Base-by-base conservation (phyloP, 2,329 filamentous ascomycete species). In the Intubia oerlemansii region DNA sequence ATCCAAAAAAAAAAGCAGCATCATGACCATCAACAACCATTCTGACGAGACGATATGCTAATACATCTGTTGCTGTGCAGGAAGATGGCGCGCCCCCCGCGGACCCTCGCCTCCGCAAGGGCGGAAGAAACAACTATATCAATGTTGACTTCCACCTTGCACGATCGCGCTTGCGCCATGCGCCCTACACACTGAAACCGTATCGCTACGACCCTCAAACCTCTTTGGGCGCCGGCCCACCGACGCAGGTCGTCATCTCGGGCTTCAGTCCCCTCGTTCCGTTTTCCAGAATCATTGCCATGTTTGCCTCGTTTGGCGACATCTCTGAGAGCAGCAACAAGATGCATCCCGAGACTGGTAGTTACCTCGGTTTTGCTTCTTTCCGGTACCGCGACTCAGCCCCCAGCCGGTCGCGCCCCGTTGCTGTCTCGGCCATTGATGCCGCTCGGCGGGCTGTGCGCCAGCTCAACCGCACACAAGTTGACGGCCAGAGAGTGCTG, bases 251-350 rank as follows among this genome's bases (percentile, higher is more conserved):
- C 27, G 74, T 95, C 4, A 81, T 93, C 13, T 84, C 73, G n/a
- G 81, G 82, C n/a, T 93, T 93, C 47, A 88, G 95, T 49, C 84
- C 85, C 6, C 57, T 95, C 38, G 74, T 78, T 23, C 67, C 80
- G 10, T 79, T 91, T 41, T 65, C 69, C 31, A 78, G 80, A 41
- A 63, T 92, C 28, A 67, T 66, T 12, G 67, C 74, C 25, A 65
- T 79, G 30, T 90, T 91, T 46, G 67, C 73, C 12, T 68, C 66
- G 4, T 91, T 77, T 51, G 82, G 82, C 30, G 80, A 92, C 33
- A 84, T 98, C 37, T 75, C 76, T 25, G 77, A 84, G 44, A 76
- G 90, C 41, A 82, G 80, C 44, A 93, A 93, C 45, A 85, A 90
- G 47, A 85, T 90, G 43, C 82, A 98, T 49, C 88, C 88, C 7